Conservation (phyloP, 208 protist species). For the Wallacemonas rigidus region DNA sequence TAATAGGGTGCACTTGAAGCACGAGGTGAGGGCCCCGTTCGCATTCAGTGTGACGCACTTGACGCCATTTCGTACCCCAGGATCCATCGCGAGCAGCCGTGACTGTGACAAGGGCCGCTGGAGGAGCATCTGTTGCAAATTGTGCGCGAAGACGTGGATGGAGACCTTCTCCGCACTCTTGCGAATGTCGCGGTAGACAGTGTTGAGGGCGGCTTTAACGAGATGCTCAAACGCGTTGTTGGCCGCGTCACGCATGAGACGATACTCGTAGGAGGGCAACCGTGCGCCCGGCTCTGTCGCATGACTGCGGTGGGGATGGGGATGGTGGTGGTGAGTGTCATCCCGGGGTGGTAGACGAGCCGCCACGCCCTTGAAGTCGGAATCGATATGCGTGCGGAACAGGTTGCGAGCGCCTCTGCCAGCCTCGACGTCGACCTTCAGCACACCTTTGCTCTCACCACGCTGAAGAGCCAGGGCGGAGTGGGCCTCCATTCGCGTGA, state of each 20-base stretch:
- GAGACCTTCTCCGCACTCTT: constrained; percentile 79
- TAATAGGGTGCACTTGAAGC: constrained; percentile 73
- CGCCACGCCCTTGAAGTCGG: constrained; percentile 32
- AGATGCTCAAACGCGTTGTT: constrained; percentile 45
- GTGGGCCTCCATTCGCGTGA: constrained; percentile 52
- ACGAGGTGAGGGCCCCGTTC: constrained; percentile 58
- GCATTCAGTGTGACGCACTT: constrained; percentile 86
- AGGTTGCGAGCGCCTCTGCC: constrained; percentile 28
- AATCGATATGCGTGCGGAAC: constrained; percentile 37
- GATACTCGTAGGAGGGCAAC: constrained; percentile 29
- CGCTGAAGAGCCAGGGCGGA: constrained; percentile 67
- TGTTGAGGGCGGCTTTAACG: constrained; percentile 40
- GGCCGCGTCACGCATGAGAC: constrained; percentile 27
- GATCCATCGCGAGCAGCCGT: constrained; percentile 85
- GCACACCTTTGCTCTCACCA: constrained; percentile 69
- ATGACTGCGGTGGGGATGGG: too few species aligned
- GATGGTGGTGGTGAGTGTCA: too few species aligned
- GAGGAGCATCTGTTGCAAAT: constrained; percentile 79
- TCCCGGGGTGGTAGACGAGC: neutral
- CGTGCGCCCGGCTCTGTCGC: neutral
- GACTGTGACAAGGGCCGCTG: constrained; percentile 68
- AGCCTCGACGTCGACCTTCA: constrained; percentile 54
- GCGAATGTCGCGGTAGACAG: constrained; percentile 62
- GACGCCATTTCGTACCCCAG: constrained; percentile 73
- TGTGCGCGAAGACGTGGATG: constrained; percentile 79